These are phyloP conservation scores for Juncus effusus DNA, from an alignment of 176 grass and related monocot genomes.

Conservation along the genomic window DNA sequence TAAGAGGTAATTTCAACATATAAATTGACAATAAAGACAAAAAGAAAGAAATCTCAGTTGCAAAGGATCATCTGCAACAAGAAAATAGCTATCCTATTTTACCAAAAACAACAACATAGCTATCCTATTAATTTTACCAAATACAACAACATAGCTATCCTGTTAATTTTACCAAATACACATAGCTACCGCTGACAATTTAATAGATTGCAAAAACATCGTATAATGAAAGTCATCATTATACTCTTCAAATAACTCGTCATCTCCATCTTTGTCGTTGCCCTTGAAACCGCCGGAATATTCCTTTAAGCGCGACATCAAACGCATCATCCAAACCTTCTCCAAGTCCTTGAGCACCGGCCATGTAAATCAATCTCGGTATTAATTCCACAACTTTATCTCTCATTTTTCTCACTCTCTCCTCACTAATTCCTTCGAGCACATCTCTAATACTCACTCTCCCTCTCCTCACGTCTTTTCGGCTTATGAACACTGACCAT, in stretches of 20 bases:
- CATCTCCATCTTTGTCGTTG: conserved; percentile 27
- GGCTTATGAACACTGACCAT: conserved; percentile 93
- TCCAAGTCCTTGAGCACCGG: conserved; percentile 44
- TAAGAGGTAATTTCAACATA: too few species aligned
- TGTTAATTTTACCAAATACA: too few species aligned
- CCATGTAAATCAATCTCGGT: conserved; percentile 66
- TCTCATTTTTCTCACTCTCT: conserved; percentile 50
- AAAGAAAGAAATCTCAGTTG: too few species aligned
- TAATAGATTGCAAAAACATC: too few species aligned
- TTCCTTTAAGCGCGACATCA: conserved; percentile 51
- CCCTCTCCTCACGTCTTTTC: conserved; percentile 38
- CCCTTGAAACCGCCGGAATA: conserved; percentile 42
- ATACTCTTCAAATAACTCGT: neutral
- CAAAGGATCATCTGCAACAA: too few species aligned
- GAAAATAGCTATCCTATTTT: too few species aligned
- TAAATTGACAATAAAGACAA: too few species aligned
- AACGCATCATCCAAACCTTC: conserved; percentile 59
- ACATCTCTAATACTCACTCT: conserved; percentile 48
- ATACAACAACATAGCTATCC: too few species aligned
- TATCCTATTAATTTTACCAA: too few species aligned
- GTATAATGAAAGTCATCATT: too few species aligned
- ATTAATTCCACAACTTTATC: conserved; percentile 83
- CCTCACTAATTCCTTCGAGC: conserved; percentile 52
- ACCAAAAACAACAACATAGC: too few species aligned
- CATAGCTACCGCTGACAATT: too few species aligned